A percentile compares a stretch with the other conserved stretches of the same genome.
Evolutionary conservation across 169 alveolate genomes (phyloP).

Genomic region (Plasmodium chabaudi): DNA sequence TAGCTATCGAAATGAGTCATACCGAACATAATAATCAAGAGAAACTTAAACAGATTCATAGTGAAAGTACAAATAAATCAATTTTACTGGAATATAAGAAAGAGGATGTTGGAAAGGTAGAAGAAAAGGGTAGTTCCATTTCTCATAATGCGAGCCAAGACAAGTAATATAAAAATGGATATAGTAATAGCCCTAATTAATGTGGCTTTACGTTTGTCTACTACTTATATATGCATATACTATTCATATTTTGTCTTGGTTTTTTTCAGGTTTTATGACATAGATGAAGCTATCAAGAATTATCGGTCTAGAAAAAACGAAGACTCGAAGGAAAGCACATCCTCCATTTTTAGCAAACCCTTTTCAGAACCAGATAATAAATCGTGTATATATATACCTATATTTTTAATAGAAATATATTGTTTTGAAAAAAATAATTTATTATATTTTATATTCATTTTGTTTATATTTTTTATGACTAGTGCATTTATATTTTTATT

Average conservation of each 20-base stretch:
- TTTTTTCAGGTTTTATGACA: conserved; percentile 28
- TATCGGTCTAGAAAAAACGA: conserved; percentile 29
- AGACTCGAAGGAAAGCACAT: neutral
- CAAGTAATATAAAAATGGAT: conserved; percentile 10
- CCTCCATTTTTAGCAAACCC: neutral
- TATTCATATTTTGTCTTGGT: no score
- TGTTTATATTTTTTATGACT: conserved; percentile 11
- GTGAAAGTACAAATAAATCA: conserved; percentile 30
- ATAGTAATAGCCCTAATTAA: neutral
- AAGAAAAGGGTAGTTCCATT: neutral
- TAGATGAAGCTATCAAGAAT: conserved; percentile 30
- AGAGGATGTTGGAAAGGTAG: neutral
- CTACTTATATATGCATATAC: neutral
- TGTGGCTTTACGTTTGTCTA: neutral
- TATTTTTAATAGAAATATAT: conserved; percentile 22
- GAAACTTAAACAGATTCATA: neutral
- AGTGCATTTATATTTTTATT: conserved; percentile 37
- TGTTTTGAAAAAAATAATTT: conserved; percentile 31
- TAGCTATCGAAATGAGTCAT: neutral
- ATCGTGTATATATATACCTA: conserved; percentile 3
- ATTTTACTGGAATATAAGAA: conserved; percentile 16
- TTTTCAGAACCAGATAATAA: neutral
- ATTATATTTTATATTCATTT: conserved; percentile 18
- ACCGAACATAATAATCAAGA: neutral
- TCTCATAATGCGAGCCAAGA: neutral